Evolutionary conservation across 2,329 filamentous ascomycete species (phyloP).

Genomic region (Colletotrichum cereale): DNA sequence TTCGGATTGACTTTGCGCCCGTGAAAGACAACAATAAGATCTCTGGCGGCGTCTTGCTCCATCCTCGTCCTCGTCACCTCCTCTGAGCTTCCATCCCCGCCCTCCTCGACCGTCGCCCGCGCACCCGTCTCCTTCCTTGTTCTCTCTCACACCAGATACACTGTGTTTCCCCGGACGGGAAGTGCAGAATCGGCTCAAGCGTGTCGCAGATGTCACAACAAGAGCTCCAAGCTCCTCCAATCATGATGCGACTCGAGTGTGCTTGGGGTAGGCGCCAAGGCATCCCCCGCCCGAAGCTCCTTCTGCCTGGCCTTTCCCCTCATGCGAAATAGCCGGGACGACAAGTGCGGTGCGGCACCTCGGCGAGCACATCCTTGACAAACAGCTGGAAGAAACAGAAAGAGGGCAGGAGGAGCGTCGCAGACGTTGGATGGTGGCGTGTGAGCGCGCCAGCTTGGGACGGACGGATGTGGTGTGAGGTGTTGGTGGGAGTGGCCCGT

Average conservation of each 20-base stretch:
- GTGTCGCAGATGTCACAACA: slow-evolving; percentile 38
- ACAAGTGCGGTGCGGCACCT: slow-evolving; percentile 10
- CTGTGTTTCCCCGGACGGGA: slow-evolving; percentile 21
- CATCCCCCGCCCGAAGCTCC: slow-evolving; percentile 27
- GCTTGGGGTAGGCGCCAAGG: slow-evolving; percentile 28
- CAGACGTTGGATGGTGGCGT: slow-evolving; percentile 22
- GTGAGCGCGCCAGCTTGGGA: slow-evolving; percentile 1
- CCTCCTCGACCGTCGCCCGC: slow-evolving; percentile 9
- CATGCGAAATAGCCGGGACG: slow-evolving; percentile 27
- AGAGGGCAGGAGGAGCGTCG: not conserved
- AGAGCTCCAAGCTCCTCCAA: slow-evolving; percentile 39
- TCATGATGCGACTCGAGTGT: slow-evolving; percentile 8
- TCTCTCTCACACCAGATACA: slow-evolving; percentile 18
- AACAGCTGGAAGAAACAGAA: slow-evolving; percentile 13
- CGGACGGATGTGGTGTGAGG: slow-evolving; percentile 27
- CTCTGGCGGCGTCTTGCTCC: slow-evolving; percentile 1
- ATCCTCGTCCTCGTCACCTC: slow-evolving; percentile 23
- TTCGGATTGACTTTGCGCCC: slow-evolving; percentile 38
- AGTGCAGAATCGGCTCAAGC: slow-evolving; percentile 38
- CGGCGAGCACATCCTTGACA: slow-evolving; percentile 7
- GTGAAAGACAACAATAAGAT: slow-evolving; percentile 15
- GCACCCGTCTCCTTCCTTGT: slow-evolving; percentile 37
- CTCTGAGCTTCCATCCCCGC: slow-evolving; percentile 13
- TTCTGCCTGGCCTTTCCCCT: slow-evolving; percentile 2
- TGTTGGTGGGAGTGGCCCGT: slow-evolving; percentile 32